These are phyloP conservation scores for Gentiana macrophylla DNA, from an alignment of 257 asterid genomes.

Conservation along the genomic window DNA sequence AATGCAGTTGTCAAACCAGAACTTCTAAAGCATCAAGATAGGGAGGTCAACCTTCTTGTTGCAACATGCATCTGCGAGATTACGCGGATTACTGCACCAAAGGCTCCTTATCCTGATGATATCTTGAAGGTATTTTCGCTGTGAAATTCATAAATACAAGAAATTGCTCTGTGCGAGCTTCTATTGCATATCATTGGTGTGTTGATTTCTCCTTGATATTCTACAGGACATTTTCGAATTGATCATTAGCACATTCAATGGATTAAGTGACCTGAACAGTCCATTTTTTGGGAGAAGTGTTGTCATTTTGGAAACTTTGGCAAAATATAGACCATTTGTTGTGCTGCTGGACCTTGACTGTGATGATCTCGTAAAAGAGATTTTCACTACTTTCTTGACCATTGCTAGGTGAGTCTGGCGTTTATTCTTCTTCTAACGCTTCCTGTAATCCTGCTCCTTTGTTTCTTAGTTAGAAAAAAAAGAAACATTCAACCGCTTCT, in stretches of 20 bases:
- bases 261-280: constrained; percentile 62
- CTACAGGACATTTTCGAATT: constrained; percentile 80
- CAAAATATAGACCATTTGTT: constrained; percentile 90
- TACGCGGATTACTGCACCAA: constrained; percentile 96
- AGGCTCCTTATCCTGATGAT: constrained; percentile 86
- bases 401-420: constrained; percentile 57
- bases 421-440: too few species aligned
- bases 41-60: constrained; percentile 83
- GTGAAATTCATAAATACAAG: neutral
- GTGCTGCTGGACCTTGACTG: constrained; percentile 99
- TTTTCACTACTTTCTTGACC: constrained; percentile 66
- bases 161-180: too few species aligned
- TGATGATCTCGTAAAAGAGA: constrained; percentile 79
- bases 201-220: constrained; percentile 8
- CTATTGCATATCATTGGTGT: constrained; percentile 4
- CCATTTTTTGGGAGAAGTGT: constrained; percentile 90
- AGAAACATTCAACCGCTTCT: too few species aligned
- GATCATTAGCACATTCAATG: constrained; percentile 86
- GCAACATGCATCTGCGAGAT: constrained; percentile 96
- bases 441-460: too few species aligned
- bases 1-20: constrained; percentile 74
- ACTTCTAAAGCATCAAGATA: constrained; percentile 85
- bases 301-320: constrained; percentile 85
- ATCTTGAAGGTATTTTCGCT: constrained; percentile 54
- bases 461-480: too few species aligned